Conservation (phyloP, 108 stramenopile species). For the Licmophora abbreviata region DNA sequence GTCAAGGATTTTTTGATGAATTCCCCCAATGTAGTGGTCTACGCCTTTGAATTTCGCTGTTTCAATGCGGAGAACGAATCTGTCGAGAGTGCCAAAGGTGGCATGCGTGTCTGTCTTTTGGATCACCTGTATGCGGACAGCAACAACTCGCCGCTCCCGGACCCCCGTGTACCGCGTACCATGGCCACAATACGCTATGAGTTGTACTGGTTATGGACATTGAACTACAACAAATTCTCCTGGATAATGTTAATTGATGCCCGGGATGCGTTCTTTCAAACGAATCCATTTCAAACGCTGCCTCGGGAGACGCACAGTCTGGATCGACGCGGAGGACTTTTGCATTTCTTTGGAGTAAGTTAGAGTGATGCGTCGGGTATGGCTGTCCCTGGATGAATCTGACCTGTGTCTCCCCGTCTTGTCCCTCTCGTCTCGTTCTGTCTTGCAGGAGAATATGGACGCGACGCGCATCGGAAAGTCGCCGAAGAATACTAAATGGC, state of each 20-base stretch:
- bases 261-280: slow-evolving; percentile 50
- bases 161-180: slow-evolving; percentile 29
- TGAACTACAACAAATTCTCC: slow-evolving; percentile 18
- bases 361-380: not conserved
- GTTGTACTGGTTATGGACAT: slow-evolving; percentile 54
- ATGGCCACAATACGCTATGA: slow-evolving; percentile 47
- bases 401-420: not conserved
- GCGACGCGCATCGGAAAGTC: slow-evolving; percentile 38
- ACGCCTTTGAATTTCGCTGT: slow-evolving; percentile 21
- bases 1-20: slow-evolving; percentile 18
- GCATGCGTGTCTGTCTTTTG: slow-evolving; percentile 39
- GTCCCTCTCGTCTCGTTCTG: too few relatives aligned
- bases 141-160: slow-evolving; percentile 1
- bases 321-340: slow-evolving; percentile 2
- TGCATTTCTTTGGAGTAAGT: slow-evolving; percentile 21
- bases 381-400: not conserved
- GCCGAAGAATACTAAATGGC: slow-evolving; percentile 39
- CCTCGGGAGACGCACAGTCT: slow-evolving; percentile 14
- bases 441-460: slow-evolving; percentile 32
- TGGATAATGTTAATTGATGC: slow-evolving; percentile 49
- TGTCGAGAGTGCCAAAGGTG: slow-evolving; percentile 21
- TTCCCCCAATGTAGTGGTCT: slow-evolving; percentile 20
- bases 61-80: slow-evolving; percentile 26
- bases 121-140: slow-evolving; percentile 20
- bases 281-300: slow-evolving; percentile 40